Percentiles rank a stretch among this genome's conserved stretches.
Evolutionary conservation across 768 basidiomycete species (phyloP).

Genomic region (Boletus speciosus): DNA sequence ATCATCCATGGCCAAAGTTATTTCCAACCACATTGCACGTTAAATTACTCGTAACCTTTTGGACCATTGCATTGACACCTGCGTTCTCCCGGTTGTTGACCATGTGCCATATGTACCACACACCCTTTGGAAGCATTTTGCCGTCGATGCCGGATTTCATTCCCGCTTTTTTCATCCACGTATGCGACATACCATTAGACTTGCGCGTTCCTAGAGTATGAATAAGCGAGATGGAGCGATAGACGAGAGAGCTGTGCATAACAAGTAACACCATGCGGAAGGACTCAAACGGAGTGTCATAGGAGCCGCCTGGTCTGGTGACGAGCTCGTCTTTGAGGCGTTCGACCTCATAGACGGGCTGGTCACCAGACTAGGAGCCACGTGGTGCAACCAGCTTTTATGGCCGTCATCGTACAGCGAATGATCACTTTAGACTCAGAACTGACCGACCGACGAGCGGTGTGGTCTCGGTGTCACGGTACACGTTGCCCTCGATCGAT

Average conservation of each 20-base stretch:
- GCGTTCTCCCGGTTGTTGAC: neutral
- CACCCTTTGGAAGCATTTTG: neutral
- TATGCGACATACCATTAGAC: neutral
- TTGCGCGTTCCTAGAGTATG: neutral
- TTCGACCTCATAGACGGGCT: too few relatives aligned
- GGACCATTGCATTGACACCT: constrained; percentile 8
- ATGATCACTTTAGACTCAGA: too few relatives aligned
- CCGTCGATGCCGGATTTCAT: constrained; percentile 9
- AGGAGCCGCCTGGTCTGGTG: too few relatives aligned
- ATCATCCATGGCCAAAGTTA: constrained; percentile 3
- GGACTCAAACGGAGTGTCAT: neutral
- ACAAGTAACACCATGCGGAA: too few relatives aligned
- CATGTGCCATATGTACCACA: neutral
- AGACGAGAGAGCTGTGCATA: neutral
- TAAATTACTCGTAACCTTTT: constrained; percentile 8
- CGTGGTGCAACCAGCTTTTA: too few relatives aligned
- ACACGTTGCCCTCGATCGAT: too few relatives aligned
- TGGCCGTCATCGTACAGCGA: too few relatives aligned
- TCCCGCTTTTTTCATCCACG: constrained; percentile 11
- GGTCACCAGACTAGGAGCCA: too few relatives aligned
- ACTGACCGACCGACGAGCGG: too few relatives aligned
- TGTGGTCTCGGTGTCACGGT: too few relatives aligned
- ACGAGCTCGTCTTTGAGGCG: too few relatives aligned
- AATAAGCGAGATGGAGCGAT: neutral
- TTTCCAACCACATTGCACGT: neutral